A percentile compares a stretch with the other conserved stretches of the same genome.
Conservation (phyloP, 1,139 yeast genomes). For the Pichia norvegensis region DNA sequence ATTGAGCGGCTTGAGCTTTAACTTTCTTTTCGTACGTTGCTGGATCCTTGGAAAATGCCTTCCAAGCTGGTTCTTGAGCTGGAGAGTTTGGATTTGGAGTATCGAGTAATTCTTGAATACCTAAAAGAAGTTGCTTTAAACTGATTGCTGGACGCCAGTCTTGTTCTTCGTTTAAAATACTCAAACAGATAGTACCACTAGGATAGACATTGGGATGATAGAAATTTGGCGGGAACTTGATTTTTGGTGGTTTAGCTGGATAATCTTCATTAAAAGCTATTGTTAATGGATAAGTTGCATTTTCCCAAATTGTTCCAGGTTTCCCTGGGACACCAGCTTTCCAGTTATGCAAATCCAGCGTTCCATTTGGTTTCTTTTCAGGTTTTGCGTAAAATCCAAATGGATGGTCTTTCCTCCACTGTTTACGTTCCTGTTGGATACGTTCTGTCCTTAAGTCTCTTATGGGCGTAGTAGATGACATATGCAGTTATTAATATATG, state of each 20-base stretch:
- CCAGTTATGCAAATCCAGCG: slow-evolving; percentile 82
- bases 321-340: slow-evolving; percentile 95
- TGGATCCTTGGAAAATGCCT: slow-evolving; percentile 65
- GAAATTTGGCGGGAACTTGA: slow-evolving; percentile 77
- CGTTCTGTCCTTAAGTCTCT: slow-evolving; percentile 61
- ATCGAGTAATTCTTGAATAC: slow-evolving; percentile 85
- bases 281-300: slow-evolving; percentile 81
- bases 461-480: slow-evolving; percentile 14
- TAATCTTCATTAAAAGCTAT: slow-evolving; percentile 82
- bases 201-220: slow-evolving; percentile 98
- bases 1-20: slow-evolving; percentile 71
- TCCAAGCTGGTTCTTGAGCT: slow-evolving; percentile 96
- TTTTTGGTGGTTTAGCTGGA: slow-evolving; percentile 95
- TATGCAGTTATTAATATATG: not conserved
- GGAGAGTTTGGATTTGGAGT: slow-evolving; percentile 94
- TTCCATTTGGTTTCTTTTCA: slow-evolving; percentile 64
- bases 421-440: slow-evolving; percentile 83
- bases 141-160: slow-evolving; percentile 99
- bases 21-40: slow-evolving; percentile 69
- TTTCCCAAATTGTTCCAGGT: slow-evolving; percentile 77
- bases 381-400: slow-evolving; percentile 96
- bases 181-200: slow-evolving; percentile 88
- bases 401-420: slow-evolving; percentile 98
- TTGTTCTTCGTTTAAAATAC: slow-evolving; percentile 88
- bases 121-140: slow-evolving; percentile 79